These are phyloP conservation scores for Venturia nashicola DNA, from an alignment of 2,329 filamentous ascomycete species.

Conservation along the genomic window DNA sequence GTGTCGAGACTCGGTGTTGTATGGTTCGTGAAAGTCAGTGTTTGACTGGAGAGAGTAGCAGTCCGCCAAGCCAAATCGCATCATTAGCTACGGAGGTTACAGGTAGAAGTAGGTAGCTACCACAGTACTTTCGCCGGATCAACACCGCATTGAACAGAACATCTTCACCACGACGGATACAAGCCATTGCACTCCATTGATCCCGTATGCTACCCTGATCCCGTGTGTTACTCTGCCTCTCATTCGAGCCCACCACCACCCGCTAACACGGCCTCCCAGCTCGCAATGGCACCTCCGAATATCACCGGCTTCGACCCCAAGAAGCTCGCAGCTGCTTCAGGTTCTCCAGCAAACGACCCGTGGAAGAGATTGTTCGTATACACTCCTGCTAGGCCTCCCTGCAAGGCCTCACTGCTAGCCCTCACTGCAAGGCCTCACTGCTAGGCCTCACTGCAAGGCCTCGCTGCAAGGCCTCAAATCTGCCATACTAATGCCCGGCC, in stretches of 20 bases:
- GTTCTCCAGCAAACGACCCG: constrained; percentile 47
- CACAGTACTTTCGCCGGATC: background rate
- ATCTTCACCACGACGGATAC: background rate
- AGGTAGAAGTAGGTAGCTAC: no score
- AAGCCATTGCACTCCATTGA: background rate
- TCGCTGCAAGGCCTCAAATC: background rate
- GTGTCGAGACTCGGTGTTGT: background rate
- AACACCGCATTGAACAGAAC: background rate
- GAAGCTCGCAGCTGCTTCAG: constrained; percentile 62
- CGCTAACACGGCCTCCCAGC: constrained; percentile 11
- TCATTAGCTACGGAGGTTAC: background rate
- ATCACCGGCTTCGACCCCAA: constrained; percentile 87
- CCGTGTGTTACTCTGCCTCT: background rate
- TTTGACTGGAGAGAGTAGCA: background rate
- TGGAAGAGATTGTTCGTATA: constrained; percentile 48
- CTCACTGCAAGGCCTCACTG: no score
- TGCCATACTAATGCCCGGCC: background rate
- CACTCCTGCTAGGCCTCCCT: background rate
- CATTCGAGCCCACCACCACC: constrained; percentile 13
- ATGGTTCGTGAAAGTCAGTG: background rate
- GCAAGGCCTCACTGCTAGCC: background rate
- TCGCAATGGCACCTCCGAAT: constrained; percentile 49
- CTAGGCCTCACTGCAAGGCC: no score
- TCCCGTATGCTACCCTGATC: no score
- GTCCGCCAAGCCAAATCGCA: background rate